Conservation (phyloP, 1,139 yeast genomes). For the Wickerhamomyces sp. region DNA sequence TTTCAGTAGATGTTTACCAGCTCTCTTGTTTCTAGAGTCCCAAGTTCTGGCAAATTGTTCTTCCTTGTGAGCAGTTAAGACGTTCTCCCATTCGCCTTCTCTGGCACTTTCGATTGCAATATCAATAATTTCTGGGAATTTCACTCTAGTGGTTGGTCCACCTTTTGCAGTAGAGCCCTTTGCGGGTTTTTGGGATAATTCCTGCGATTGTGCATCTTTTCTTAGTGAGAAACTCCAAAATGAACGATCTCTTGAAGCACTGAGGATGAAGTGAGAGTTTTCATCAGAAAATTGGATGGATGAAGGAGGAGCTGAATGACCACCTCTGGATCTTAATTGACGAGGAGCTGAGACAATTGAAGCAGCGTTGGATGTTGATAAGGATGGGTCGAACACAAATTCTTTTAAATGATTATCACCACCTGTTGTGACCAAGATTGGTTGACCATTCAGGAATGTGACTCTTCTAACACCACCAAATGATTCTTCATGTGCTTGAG, state of each 20-base stretch:
- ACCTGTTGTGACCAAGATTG: slow-evolving; percentile 86
- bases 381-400: slow-evolving; percentile 87
- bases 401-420: slow-evolving; percentile 89
- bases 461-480: slow-evolving; percentile 80
- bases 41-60: slow-evolving; percentile 86
- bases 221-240: slow-evolving; percentile 90
- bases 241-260: slow-evolving; percentile 83
- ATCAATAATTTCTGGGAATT: slow-evolving; percentile 71
- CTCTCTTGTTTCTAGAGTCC: slow-evolving; percentile 78
- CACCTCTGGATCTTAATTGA: slow-evolving; percentile 88
- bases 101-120: slow-evolving; percentile 75
- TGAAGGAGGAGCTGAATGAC: slow-evolving; percentile 91
- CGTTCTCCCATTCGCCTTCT: slow-evolving; percentile 92
- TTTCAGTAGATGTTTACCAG: slow-evolving; percentile 65
- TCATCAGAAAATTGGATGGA: slow-evolving; percentile 73
- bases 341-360: slow-evolving; percentile 81
- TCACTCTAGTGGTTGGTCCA: slow-evolving; percentile 45
- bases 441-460: slow-evolving; percentile 84
- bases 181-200: slow-evolving; percentile 74
- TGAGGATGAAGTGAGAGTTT: slow-evolving; percentile 75
- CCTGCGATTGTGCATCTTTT: slow-evolving; percentile 95
- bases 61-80: slow-evolving; percentile 87
- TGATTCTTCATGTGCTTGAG: slow-evolving; percentile 66
- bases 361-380: slow-evolving; percentile 37
- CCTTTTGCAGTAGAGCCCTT: slow-evolving; percentile 50